A percentile compares a stretch with the other conserved stretches of the same genome.
These are phyloP conservation scores for Diaporthe ilicicola DNA, from an alignment of 2,329 filamentous ascomycete species.

Conservation along the genomic window DNA sequence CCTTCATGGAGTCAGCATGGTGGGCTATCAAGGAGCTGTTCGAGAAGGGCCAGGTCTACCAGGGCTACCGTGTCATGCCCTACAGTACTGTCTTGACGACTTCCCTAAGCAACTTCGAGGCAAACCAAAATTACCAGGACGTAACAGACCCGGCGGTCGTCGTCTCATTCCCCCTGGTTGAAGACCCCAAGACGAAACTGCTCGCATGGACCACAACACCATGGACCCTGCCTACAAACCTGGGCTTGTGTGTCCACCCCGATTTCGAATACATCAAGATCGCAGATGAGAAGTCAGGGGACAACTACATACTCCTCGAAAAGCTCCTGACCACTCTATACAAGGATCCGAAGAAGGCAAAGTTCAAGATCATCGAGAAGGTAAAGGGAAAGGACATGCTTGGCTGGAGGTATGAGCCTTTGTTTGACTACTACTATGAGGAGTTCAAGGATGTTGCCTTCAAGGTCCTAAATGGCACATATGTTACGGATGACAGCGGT, in stretches of 20 bases:
- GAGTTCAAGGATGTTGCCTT: conserved; percentile 88
- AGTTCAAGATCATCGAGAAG: conserved; percentile 83
- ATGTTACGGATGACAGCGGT: conserved; percentile 90
- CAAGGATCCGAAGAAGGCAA: conserved; percentile 95
- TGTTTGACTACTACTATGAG: conserved; percentile 90
- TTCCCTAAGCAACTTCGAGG: conserved; percentile 91
- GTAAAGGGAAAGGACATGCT: conserved; percentile 85
- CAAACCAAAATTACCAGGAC: conserved; percentile 94
- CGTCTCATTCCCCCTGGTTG: conserved; percentile 83
- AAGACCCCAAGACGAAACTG: conserved; percentile 78
- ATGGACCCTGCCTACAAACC: conserved; percentile 82
- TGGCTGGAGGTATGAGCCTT: conserved; percentile 87
- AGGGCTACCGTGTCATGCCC: conserved; percentile 91
- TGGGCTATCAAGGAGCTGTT: conserved; percentile 96
- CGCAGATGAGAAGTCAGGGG: conserved; percentile 80
- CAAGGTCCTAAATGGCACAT: conserved; percentile 81
- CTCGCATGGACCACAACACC: conserved; percentile 91
- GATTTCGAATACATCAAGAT: conserved; percentile 88
- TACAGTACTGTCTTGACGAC: conserved; percentile 93
- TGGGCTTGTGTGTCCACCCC: conserved; percentile 75
- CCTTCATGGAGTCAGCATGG: conserved; percentile 96
- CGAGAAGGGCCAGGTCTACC: conserved; percentile 89
- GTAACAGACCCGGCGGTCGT: conserved; percentile 91
- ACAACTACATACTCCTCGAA: conserved; percentile 87
- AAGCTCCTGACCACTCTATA: conserved; percentile 83